Evolutionary conservation across 1,284 basidiomycete species (phyloP).

Genomic region (Stereum hirsutum): DNA sequence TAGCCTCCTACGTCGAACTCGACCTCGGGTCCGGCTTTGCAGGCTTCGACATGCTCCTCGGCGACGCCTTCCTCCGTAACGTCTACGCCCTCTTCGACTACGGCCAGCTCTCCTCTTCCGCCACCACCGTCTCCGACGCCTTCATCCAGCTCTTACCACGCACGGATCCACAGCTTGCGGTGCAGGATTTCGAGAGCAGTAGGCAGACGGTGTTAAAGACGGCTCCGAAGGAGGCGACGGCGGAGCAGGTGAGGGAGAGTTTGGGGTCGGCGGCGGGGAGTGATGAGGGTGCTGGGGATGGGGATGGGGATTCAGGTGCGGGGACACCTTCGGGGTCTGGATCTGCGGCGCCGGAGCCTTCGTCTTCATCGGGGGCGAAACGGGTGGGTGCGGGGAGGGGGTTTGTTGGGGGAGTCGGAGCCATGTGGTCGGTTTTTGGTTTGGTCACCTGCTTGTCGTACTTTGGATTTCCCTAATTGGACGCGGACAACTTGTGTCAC

Average conservation of each 20-base stretch:
- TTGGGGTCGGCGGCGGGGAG: too few species aligned
- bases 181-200: background rate
- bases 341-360: too few species aligned
- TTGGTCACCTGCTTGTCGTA: too few species aligned
- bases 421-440: too few species aligned
- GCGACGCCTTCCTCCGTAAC: constrained; percentile 30
- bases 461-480: too few species aligned
- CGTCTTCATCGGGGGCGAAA: too few species aligned
- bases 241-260: background rate
- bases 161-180: background rate
- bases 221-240: background rate
- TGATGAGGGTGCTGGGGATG: too few species aligned
- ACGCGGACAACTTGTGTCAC: too few species aligned
- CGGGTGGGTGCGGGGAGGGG: too few species aligned
- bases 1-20: constrained; percentile 17
- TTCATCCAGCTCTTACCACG: constrained; percentile 1
- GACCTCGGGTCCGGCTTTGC: constrained; percentile 11
- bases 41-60: constrained; percentile 26
- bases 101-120: background rate
- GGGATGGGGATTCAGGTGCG: too few species aligned
- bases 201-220: background rate
- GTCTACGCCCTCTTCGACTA: constrained; percentile 24
- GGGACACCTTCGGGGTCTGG: too few species aligned
- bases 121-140: background rate
- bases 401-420: too few species aligned